These are phyloP conservation scores for Nicotiana knightiana DNA, from an alignment of 257 asterid species.

Conservation along the genomic window DNA sequence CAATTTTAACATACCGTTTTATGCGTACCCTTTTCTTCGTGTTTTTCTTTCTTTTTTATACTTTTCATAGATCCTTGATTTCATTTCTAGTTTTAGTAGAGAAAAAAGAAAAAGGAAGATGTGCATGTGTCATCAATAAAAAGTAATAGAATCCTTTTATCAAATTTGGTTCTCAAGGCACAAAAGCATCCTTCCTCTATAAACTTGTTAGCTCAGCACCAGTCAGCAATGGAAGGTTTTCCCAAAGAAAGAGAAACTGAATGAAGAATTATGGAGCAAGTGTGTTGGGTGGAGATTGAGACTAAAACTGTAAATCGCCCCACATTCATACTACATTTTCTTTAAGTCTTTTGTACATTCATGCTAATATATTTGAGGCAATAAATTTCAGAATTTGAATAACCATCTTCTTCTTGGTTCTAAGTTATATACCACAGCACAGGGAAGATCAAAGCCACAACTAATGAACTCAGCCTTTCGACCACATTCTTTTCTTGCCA, in stretches of 20 bases:
- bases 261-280: not conserved
- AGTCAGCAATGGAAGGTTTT: not conserved
- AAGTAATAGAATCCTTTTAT: not conserved
- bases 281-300: not conserved
- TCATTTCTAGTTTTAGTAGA: not conserved
- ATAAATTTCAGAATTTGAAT: not conserved
- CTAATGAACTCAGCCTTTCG: not conserved
- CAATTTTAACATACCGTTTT: not conserved
- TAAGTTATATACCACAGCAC: not conserved
- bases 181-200: not conserved
- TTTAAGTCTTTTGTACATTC: not conserved
- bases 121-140: not conserved
- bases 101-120: not conserved
- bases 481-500: not conserved
- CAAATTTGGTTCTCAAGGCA: not conserved
- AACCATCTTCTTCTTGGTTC: not conserved
- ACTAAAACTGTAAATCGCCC: not conserved
- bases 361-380: not conserved
- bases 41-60: not conserved
- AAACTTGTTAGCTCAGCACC: not conserved
- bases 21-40: not conserved
- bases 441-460: not conserved
- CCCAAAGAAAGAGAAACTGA: not conserved
- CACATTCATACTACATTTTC: not conserved
- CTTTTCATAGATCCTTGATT: not conserved